Base-by-base conservation (phyloP, 2,329 filamentous ascomycete species). In the Shiraia sp. region DNA sequence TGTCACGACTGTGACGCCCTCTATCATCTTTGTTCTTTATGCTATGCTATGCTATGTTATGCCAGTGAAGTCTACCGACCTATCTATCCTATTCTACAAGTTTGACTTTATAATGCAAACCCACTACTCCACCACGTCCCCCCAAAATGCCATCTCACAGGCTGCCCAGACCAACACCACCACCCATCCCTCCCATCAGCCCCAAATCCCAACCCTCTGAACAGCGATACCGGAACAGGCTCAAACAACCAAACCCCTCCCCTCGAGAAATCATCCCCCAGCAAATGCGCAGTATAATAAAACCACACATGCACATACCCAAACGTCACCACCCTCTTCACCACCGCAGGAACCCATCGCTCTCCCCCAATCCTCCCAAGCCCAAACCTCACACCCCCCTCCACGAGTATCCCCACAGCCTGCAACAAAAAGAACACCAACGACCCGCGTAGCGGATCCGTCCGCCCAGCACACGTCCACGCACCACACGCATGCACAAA, bases 211-310 rank as follows among this genome's bases (percentile, higher is more conserved):
- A 91, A 24, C 2, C 78, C 80, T 17, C 89, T 76, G n/a, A 90
- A 61, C 1, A 79, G 61, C 39, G 88, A 95, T 7, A 92, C 51
- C 0, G 90, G 89, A n/a, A 95, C 70, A 0, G 90, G 89, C 67
- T 96, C 90, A 47, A 83, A 82, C 10, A 95, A 68, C 87, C 88
- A 96, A 0, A 95, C 59, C 0, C 88, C 90, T 1, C 82, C 79
- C 9, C 78, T 75, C 0, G 85, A 79, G 63, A 95, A 83, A 59
- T 96, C 91, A 61, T 95, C 82, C 9, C 83, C 74, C n/a, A 96
- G 75, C 25, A 83, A 65, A 28, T 75, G 75, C 1, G 79, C 79
- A 0, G 88, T 92, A 12, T 74, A 65, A 40, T 83, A 80, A 45
- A 95, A 71, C 88, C 89, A 96, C 0, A 65, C 55, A 4, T 83